A percentile compares a stretch with the other conserved stretches of the same genome.
Evolutionary conservation across 805 yeast genomes (phyloP).

Genomic region (Cyberlindnera suaveolens): DNA sequence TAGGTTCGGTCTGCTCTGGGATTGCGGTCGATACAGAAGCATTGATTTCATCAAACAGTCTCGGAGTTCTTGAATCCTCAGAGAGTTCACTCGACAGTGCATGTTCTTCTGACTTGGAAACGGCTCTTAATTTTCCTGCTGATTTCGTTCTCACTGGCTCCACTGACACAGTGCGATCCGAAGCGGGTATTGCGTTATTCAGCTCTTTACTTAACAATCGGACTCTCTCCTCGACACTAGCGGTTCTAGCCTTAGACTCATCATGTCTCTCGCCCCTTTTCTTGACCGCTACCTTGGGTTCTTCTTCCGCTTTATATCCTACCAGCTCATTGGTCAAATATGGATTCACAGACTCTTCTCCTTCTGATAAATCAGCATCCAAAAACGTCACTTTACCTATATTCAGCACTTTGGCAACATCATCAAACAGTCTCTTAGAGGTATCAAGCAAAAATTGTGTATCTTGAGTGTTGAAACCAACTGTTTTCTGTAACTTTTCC

Average conservation of each 20-base stretch:
- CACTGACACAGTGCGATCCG: slow-evolving; percentile 13
- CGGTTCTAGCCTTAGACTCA: background rate
- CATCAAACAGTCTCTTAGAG: slow-evolving; percentile 39
- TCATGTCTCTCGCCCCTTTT: slow-evolving; percentile 10
- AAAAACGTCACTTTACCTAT: slow-evolving; percentile 18
- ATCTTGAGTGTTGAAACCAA: slow-evolving; percentile 45
- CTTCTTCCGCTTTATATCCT: background rate
- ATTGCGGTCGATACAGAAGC: background rate
- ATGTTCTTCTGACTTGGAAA: slow-evolving; percentile 1
- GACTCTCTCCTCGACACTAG: slow-evolving; percentile 17
- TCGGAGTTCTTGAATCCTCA: slow-evolving; percentile 6
- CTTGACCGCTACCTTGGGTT: slow-evolving; percentile 3
- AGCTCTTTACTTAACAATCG: slow-evolving; percentile 18
- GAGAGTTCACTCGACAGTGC: background rate
- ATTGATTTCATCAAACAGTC: slow-evolving; percentile 1
- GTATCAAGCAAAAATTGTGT: slow-evolving; percentile 38
- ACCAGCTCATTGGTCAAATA: slow-evolving; percentile 3
- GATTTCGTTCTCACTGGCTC: slow-evolving; percentile 3
- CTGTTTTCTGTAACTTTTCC: slow-evolving; percentile 35
- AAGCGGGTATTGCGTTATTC: slow-evolving; percentile 17
- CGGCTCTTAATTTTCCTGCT: slow-evolving; percentile 3
- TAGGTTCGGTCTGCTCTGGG: background rate
- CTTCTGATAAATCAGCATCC: slow-evolving; percentile 25
- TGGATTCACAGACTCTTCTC: slow-evolving; percentile 5
- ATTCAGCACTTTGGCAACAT: slow-evolving; percentile 29